Base-by-base conservation (phyloP, 2,329 filamentous ascomycete species). In the Fusarium nisikadoi region DNA sequence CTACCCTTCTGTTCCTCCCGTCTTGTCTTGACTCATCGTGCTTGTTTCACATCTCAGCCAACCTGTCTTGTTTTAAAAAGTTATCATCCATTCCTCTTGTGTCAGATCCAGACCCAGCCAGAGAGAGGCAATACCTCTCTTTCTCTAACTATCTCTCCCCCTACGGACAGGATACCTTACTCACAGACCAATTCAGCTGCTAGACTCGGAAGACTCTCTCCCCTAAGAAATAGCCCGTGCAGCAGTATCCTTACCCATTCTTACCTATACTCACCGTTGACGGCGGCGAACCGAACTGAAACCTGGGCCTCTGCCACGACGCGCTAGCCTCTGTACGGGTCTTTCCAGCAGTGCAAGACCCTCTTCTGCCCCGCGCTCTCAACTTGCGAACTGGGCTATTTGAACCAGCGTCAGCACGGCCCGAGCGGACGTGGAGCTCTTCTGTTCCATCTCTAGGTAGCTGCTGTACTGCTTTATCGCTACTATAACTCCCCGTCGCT, bases 241-340 rank as follows among this genome's bases (percentile, higher is more conserved):
- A 61, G 61, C 62, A 36, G 72, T 65, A 73, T 65, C 75, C 75
- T 69, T 69, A 59, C 52, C 52, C 46, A 46, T 64, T 53, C 64
- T 61, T 66, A 69, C 68, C 74, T 76, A 75, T 70, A 73, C 71
- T 72, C 73, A 76, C 75, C 73, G 75, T 74, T 73, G 62, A 62
- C 64, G 63, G 76, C 75, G 65, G 70, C 70, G 73, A 77, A 55
- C 72, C 71, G 73, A 75, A 77, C 75, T 77, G 75, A 77, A 77
- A 77, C 75, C 67, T 76, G 68, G 73, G 53, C 70, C 74, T 76
- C 72, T 70, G 47, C 67, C 61, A 74, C 71, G 46, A 69, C 62
- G 60, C 74, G 57, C 74, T 72, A 73, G 62, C 70, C 68, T 55
- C 41, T 57, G 54, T 36, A 49, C 31, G 31, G 54, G 19, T 49